Percentiles rank a stretch among this genome's conserved stretches.
These are phyloP conservation scores for Allomyces macrogynus DNA, from an alignment of 192 early-diverging fungal species.

Conservation along the genomic window DNA sequence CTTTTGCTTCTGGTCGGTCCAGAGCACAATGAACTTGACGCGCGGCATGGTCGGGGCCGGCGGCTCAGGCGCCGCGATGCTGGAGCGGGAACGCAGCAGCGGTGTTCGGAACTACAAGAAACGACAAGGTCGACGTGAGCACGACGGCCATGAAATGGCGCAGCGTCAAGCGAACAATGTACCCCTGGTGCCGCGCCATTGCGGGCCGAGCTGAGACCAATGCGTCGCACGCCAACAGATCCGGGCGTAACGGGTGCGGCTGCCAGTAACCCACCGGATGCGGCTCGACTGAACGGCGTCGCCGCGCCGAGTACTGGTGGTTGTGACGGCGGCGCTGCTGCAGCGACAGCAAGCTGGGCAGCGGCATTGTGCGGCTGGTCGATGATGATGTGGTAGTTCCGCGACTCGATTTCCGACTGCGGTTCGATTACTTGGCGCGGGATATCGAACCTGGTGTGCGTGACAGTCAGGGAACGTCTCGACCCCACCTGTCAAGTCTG, in stretches of 20 bases:
- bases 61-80: background rate
- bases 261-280: background rate
- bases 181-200: too few species aligned
- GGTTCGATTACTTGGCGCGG: background rate
- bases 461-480: background rate
- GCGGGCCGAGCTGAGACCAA: background rate
- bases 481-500: background rate
- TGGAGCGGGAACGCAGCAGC: background rate
- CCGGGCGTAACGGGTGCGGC: background rate
- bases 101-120: background rate
- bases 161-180: too few species aligned
- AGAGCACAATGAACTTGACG: background rate
- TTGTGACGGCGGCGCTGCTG: background rate
- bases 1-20: constrained; percentile 3
- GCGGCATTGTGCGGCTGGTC: background rate
- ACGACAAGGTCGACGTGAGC: background rate
- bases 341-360: background rate
- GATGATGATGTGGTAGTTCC: background rate
- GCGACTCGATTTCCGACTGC: background rate
- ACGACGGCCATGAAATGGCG: too few species aligned
- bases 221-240: background rate
- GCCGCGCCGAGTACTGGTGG: background rate
- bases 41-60: background rate
- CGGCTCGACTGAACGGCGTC: background rate
- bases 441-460: background rate